phyloP scores from a whole-genome alignment of 441 rosid genomes.

The Francoa sonchifolia region DNA sequence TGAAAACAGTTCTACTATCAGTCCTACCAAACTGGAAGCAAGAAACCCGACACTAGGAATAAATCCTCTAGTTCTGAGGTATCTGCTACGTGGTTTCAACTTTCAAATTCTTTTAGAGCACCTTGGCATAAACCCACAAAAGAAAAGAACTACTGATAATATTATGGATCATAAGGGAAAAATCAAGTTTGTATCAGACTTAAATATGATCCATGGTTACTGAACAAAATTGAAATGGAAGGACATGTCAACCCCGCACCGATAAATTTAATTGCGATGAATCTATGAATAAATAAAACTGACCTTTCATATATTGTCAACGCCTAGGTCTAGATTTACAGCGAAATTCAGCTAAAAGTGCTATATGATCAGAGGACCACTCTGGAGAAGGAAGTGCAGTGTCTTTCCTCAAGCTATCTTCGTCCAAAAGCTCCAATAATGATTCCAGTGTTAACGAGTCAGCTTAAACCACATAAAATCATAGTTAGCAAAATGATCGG shows the following conservation, averaged over 20 bases:
- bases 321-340: conserved; percentile 91
- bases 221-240: background rate
- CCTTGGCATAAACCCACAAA: too few species aligned
- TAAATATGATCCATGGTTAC: too few species aligned
- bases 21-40: too few species aligned
- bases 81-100: too few species aligned
- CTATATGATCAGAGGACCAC: conserved; percentile 99
- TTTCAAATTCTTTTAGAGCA: too few species aligned
- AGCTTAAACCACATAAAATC: conserved; percentile 44
- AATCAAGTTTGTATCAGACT: too few species aligned
- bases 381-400: conserved; percentile 99
- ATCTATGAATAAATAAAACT: conserved; percentile 1
- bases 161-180: too few species aligned
- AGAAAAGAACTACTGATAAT: too few species aligned
- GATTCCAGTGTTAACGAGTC: conserved; percentile 91
- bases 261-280: conserved; percentile 10
- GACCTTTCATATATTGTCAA: conserved; percentile 27
- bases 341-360: conserved; percentile 95
- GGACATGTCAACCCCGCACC: background rate
- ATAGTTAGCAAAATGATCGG: too few species aligned
- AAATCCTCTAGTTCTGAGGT: too few species aligned
- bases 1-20: too few species aligned
- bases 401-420: conserved; percentile 95
- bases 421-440: conserved; percentile 85
- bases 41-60: too few species aligned